Conservation (phyloP, 768 basidiomycete species). For the Collybia nuda region DNA sequence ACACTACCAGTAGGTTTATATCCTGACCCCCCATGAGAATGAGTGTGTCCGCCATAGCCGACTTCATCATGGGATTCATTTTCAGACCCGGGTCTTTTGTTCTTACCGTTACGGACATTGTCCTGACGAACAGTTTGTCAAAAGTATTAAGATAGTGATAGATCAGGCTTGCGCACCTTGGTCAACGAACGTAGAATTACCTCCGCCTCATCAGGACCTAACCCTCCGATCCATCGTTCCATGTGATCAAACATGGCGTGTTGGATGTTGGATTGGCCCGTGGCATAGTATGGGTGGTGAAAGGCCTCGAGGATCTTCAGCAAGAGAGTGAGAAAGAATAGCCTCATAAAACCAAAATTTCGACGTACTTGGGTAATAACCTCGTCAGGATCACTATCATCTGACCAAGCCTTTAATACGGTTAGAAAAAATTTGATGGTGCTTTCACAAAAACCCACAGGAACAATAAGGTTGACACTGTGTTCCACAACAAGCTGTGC, state of each 20-base stretch:
- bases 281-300: constrained; percentile 69
- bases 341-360: background rate
- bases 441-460: constrained; percentile 23
- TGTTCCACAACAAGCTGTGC: constrained; percentile 67
- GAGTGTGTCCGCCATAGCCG: constrained; percentile 30
- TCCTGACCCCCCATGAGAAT: constrained; percentile 8
- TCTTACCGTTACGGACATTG: constrained; percentile 52
- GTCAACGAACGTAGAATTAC: constrained; percentile 49
- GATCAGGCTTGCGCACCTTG: constrained; percentile 37
- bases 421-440: background rate
- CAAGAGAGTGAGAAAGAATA: background rate
- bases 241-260: constrained; percentile 57
- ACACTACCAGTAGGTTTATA: constrained; percentile 6
- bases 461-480: constrained; percentile 57
- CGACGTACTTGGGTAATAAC: constrained; percentile 43
- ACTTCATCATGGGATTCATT: constrained; percentile 34
- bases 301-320: constrained; percentile 60
- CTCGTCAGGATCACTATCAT: constrained; percentile 40
- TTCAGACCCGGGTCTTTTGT: constrained; percentile 56
- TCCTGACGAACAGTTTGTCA: constrained; percentile 30
- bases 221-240: constrained; percentile 50
- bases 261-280: constrained; percentile 53
- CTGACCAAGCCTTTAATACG: constrained; percentile 44
- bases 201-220: constrained; percentile 41
- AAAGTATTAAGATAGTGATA: background rate